Evolutionary conservation across 2,329 filamentous ascomycete species (phyloP).

Genomic region (Macroventuria anomochaeta): DNA sequence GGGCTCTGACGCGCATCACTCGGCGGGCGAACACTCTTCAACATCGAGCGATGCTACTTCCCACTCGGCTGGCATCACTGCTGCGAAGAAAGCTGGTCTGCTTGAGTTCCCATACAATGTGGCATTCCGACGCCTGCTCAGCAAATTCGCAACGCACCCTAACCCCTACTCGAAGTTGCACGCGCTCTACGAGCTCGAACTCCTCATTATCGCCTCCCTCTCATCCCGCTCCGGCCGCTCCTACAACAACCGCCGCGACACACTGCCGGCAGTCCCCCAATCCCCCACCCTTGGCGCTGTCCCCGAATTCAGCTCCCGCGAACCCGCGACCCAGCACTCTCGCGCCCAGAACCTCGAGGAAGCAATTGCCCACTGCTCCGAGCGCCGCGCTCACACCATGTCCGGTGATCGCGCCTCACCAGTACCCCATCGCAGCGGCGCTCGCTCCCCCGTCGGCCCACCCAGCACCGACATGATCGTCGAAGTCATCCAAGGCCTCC

Average conservation of each 20-base stretch:
- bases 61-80: slow-evolving; percentile 49
- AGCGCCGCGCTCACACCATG: slow-evolving; percentile 68
- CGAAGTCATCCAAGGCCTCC: slow-evolving; percentile 52
- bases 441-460: slow-evolving; percentile 47
- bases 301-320: slow-evolving; percentile 54
- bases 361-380: slow-evolving; percentile 72
- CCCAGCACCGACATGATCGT: slow-evolving; percentile 54
- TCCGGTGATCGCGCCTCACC: slow-evolving; percentile 50
- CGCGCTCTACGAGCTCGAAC: slow-evolving; percentile 81
- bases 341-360: slow-evolving; percentile 64
- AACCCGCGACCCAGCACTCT: slow-evolving; percentile 50
- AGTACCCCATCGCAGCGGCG: slow-evolving; percentile 38
- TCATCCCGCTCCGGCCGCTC: slow-evolving; percentile 61
- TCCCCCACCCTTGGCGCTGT: slow-evolving; percentile 54
- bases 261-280: slow-evolving; percentile 52
- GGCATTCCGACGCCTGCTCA: slow-evolving; percentile 79
- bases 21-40: slow-evolving; percentile 54
- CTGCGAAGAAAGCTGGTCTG: slow-evolving; percentile 53
- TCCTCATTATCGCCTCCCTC: slow-evolving; percentile 78
- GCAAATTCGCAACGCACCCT: slow-evolving; percentile 86
- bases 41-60: slow-evolving; percentile 55
- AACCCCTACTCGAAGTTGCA: slow-evolving; percentile 88
- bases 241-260: slow-evolving; percentile 49
- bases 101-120: slow-evolving; percentile 78
- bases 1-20: slow-evolving; percentile 48